These are phyloP conservation scores for Pestalotiopsis fici DNA, from an alignment of 2,329 filamentous ascomycete genomes.

Conservation along the genomic window DNA sequence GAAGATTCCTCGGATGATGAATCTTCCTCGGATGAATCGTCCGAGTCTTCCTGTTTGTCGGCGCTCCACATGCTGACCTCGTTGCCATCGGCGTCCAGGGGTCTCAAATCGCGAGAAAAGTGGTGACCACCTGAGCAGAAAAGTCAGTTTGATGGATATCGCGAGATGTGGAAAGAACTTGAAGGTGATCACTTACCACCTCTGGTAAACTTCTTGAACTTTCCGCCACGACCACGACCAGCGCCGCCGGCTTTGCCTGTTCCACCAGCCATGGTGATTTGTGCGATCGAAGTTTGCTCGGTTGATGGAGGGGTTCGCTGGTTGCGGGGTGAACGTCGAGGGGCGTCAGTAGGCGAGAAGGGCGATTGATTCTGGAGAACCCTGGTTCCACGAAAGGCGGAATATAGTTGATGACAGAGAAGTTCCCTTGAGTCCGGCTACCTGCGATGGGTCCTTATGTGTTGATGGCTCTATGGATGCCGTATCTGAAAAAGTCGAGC, in stretches of 20 bases:
- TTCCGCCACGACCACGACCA: slow-evolving; percentile 82
- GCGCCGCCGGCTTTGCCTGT: slow-evolving; percentile 39
- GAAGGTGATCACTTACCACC: slow-evolving; percentile 65
- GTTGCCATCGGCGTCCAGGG: slow-evolving; percentile 86
- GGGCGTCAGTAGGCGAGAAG: slow-evolving; percentile 1
- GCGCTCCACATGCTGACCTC: slow-evolving; percentile 85
- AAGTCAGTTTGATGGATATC: background rate
- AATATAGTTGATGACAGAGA: background rate
- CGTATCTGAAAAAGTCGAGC: background rate
- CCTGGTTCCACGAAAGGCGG: background rate
- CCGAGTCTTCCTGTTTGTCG: slow-evolving; percentile 48
- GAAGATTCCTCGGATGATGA: slow-evolving; percentile 55
- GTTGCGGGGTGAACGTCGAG: slow-evolving; percentile 14
- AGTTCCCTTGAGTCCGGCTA: too few species aligned
- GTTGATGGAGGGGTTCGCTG: slow-evolving; percentile 4
- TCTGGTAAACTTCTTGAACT: slow-evolving; percentile 90
- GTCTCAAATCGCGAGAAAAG: slow-evolving; percentile 89
- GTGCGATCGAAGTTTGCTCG: background rate
- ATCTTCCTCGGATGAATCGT: slow-evolving; percentile 44
- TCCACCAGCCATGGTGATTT: slow-evolving; percentile 41
- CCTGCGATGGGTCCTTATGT: background rate
- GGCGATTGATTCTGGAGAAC: background rate
- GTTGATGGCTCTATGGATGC: background rate
- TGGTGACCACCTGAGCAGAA: slow-evolving; percentile 77
- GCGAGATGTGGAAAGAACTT: background rate